Conservation (phyloP, 129 eudicot genomes). For the Centrapalus pauciflorus region DNA sequence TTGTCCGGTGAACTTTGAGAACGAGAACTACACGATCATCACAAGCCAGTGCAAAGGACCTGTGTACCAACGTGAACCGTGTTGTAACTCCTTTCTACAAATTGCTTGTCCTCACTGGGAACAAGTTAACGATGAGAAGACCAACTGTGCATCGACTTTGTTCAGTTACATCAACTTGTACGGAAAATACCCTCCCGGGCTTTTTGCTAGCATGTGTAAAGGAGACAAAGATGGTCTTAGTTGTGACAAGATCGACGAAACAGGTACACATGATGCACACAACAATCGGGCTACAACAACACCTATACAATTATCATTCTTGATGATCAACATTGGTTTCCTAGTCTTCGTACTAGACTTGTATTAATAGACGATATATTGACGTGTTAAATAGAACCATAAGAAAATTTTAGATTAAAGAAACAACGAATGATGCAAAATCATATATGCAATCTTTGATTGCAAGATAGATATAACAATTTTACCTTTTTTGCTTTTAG, state of each 20-base stretch:
- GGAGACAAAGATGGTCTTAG: constrained; percentile 61
- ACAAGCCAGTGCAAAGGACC: constrained; percentile 93
- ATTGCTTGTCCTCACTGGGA: constrained; percentile 54
- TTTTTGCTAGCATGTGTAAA: constrained; percentile 57
- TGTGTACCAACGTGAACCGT: constrained; percentile 35
- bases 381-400: no score
- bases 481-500: no score
- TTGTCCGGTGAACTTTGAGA: constrained; percentile 63
- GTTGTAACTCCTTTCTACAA: constrained; percentile 64
- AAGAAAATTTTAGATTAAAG: no score
- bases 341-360: constrained; percentile 14
- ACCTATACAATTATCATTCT: neutral
- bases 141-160: constrained; percentile 56
- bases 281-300: constrained; percentile 2
- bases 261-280: neutral
- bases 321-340: constrained; percentile 17
- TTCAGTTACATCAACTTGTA: constrained; percentile 65
- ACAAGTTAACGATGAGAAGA: constrained; percentile 48
- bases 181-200: constrained; percentile 75
- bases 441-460: no score
- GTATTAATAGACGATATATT: constrained; percentile 12
- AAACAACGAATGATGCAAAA: no score
- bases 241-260: constrained; percentile 21
- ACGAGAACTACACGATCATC: constrained; percentile 67
- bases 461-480: no score